Base-by-base conservation (phyloP, 1,139 yeast species). In the Pichia sp. region DNA sequence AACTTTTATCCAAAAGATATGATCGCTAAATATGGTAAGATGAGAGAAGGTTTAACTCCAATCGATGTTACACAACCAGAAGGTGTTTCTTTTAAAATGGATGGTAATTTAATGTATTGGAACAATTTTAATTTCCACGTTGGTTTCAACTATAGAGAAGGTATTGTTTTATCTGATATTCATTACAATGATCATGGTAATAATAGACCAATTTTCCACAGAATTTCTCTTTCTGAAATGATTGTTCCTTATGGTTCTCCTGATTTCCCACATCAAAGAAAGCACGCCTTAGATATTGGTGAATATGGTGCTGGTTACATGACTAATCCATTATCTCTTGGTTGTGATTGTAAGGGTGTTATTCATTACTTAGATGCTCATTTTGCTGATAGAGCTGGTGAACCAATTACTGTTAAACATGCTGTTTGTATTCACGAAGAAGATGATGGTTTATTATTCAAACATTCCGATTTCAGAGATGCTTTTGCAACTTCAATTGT, bases 301-400 rank as follows among this genome's bases (percentile, higher is more conserved):
- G 94, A 84, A 65, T 83, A 83, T 62, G 94, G 94, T 67, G 90
- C 89, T 53, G 94, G 94, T 57, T 78, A 79, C 69, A 80, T 84
- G 79, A 80, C 94, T 42, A 84, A 84, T 65, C 86, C 90, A 35
- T 71, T 84, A 55, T 68, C 85, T 24, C 71, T 84, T 47, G 92
- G 92, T 31, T 84, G 94, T 63, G 94, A 84, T 64, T 84, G 94
- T 68, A 82, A 83, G 63, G 94, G 92, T 59, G 87, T 79, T 39
- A 84, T 84, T 55, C 89, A 84, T 62, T 84, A 84, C 67, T 63
- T 84, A 66, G 90, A 83, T 64, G 90, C 86, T 26, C 80, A 78
- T 64, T 80, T 82, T 60, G 73, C 81, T 39, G 79, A 77, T 63
- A 75, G 77, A 61, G 64, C 69, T 11, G 94, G 94, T 59, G 80